Evolutionary conservation across 2,329 filamentous ascomycete genomes (phyloP), one percentile per base, ranked within the genome.

Genomic region (Ophiocordyceps camponoti-rufipedis): DNA sequence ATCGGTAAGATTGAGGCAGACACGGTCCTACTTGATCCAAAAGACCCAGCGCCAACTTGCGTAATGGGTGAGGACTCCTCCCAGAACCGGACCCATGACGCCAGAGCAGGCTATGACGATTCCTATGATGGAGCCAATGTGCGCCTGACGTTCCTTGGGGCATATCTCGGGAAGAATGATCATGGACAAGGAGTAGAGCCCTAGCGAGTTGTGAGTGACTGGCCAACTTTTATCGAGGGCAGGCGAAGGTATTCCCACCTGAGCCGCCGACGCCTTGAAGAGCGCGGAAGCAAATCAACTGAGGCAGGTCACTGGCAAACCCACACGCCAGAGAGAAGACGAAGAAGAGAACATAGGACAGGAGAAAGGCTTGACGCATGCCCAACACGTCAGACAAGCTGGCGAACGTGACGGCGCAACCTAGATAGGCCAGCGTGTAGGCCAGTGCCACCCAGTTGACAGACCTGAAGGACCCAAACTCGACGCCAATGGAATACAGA

Each of bases 131-230:
- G 61, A 64, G 2, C 62, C 67, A 11, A 76, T 66, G 42, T 65
- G 57, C 44, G 66, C 62, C 32, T 61, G 58, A 28, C 66, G 49
- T 2, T 59, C 55, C 0, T 49, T 45, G 0, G 72, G 68, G 13
- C 65, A 62, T 28, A 75, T 52, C 51, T 77, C 73, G 0, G 69
- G 65, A 32, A 74, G 55, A 28, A 73, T 69, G 43, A 74, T 67
- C 68, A 76, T 74, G 2, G 70, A 64, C n/a, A 74, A 59, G 5
- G 70, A 70, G 50, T 74, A 74, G n/a, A 74, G 54, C 0, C 72
- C 71, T 63, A 4, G 39, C 10, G 7, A 2, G 23, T 9, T 35
- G n/a, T 29, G 13, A 43, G 38, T 4, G 14, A 41, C 14, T 33
- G n/a, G 14, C 28, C 16, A 14, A 3, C 3, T 23, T 23, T n/a